Percentiles rank a stretch among this genome's conserved stretches.
Evolutionary conservation across 768 basidiomycete genomes (phyloP).

Genomic region (Tylopilus sp.): DNA sequence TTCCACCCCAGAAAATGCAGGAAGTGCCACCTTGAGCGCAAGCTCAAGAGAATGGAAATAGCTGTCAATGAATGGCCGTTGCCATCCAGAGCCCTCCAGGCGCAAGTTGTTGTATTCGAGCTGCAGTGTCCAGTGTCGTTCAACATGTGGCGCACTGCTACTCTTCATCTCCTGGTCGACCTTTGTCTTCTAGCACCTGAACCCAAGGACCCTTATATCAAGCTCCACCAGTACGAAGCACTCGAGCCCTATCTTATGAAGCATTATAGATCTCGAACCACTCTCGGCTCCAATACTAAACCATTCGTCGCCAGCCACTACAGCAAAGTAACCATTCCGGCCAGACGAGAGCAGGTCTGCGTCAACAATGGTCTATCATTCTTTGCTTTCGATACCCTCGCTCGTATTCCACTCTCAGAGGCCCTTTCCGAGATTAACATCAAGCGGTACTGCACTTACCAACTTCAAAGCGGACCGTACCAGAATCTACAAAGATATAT

Average conservation of each 20-base stretch:
- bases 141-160: constrained; percentile 42
- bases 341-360: not conserved
- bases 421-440: not conserved
- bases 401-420: not conserved
- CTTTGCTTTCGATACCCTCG: constrained; percentile 27
- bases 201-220: constrained; percentile 7
- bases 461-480: constrained; percentile 34
- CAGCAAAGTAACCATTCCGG: constrained; percentile 11
- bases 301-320: constrained; percentile 20
- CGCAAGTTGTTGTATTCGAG: constrained; percentile 40
- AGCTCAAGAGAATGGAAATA: constrained; percentile 30
- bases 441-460: constrained; percentile 21
- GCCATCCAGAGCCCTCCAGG: constrained; percentile 24
- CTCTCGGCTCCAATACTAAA: constrained; percentile 25
- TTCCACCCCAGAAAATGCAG: constrained; percentile 16
- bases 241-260: constrained; percentile 11
- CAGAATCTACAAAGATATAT: constrained; percentile 31
- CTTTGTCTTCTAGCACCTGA: constrained; percentile 23
- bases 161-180: constrained; percentile 37
- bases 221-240: constrained; percentile 12
- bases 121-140: constrained; percentile 38
- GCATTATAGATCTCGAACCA: constrained; percentile 18
- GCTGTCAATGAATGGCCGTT: constrained; percentile 46
- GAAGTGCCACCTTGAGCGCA: constrained; percentile 29
- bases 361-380: constrained; percentile 33